Base-by-base conservation (phyloP, 768 basidiomycete genomes). In the Trametes sanguinea region DNA sequence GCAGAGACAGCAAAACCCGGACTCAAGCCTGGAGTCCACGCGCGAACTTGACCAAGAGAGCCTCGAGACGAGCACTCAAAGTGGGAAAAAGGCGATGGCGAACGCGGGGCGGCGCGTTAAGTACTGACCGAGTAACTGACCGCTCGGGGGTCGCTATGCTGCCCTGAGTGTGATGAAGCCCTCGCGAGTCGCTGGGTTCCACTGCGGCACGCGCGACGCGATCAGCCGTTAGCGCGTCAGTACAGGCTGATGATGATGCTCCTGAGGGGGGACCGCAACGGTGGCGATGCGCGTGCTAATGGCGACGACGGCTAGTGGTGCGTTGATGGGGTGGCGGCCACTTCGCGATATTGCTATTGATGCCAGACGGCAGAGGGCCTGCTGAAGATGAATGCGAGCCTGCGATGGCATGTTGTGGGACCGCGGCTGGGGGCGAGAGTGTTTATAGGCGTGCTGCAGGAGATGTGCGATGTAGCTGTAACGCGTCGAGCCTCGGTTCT, bases 211-310 rank as follows among this genome's bases (percentile, higher is more conserved):
- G 27, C 22, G 6, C 11, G 22, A 17, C 45, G 45, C 35, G 35
- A 37, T 37, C 35, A 37, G 48, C 27, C 7, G 47, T 27, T 27
- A 27, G n/a, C 22, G 27, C 3, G 47, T 10, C 22, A 22, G 22
- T 22, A 22, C 30, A 6, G 48, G 48, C 17, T 42, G 53, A 54
- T 43, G 53, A 16, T 42, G 53, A 42, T 17, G 39, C 40, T 42
- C 39, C 27, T 43, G 45, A 54, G 33, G 42, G 30, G 54, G 22
- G 29, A 43, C 33, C 46, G 63, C 57, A 64, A 64, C 63, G 54
- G 63, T 64, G 63, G 63, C 63, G 27, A 51, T 60, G 44, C 52
- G 33, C 53, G 58, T 37, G 54, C 60, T 57, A 17, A 16, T 14
- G 37, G 27, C 37, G 56, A 29, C 48, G 57, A 33, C 57, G 14